Percentiles rank a stretch among this genome's conserved stretches.
Evolutionary conservation across 2,329 filamentous ascomycete species (phyloP).

Genomic region (Penicillium sp.): DNA sequence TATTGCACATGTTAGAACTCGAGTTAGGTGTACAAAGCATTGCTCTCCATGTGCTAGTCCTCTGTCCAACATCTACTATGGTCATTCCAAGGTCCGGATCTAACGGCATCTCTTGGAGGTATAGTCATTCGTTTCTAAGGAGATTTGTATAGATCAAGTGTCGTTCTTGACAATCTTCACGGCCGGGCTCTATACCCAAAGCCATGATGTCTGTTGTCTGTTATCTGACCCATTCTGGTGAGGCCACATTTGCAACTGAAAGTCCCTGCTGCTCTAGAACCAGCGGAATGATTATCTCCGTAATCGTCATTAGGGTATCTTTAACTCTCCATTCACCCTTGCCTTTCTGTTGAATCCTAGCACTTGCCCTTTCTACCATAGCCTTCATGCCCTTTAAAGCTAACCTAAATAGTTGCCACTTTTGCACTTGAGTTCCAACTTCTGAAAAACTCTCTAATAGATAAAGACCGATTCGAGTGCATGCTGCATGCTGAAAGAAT

Average conservation of each 20-base stretch:
- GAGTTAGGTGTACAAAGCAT: no score
- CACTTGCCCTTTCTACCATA: neutral
- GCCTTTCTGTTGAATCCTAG: neutral
- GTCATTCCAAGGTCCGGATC: neutral
- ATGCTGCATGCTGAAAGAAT: neutral
- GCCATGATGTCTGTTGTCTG: neutral
- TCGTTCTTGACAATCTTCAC: neutral
- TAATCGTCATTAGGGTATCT: neutral
- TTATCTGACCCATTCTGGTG: no score
- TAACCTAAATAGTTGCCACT: neutral
- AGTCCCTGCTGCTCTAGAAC: neutral
- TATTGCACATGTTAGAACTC: neutral
- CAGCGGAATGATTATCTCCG: neutral
- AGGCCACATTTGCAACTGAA: neutral
- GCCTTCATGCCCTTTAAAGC: neutral
- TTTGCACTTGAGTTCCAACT: neutral
- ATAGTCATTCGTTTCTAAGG: neutral
- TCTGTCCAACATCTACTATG: neutral
- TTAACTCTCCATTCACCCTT: neutral
- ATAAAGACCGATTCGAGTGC: neutral
- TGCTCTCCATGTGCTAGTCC: neutral
- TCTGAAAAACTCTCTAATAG: neutral
- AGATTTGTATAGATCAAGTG: neutral
- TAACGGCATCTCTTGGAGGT: neutral
- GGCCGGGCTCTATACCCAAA: neutral